Conservation (phyloP, 352 stramenopile genomes). For the Phytophthora palmivora region DNA sequence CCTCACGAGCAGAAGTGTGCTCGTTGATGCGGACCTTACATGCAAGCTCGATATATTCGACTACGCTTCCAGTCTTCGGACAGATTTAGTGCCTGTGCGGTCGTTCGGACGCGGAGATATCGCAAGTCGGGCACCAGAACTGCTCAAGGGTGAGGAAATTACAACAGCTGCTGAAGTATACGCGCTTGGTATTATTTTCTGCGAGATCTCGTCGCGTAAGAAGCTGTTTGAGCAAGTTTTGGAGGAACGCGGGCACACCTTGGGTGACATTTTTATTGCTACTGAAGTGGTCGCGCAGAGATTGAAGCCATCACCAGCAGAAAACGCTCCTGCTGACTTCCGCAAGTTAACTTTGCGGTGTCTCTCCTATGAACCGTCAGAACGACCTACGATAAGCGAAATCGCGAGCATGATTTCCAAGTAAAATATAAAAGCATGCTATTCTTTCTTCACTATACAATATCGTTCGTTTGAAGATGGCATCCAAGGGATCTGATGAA, state of each 20-base stretch:
- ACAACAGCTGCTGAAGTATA: constrained; percentile 71
- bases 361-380: constrained; percentile 53
- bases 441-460: constrained; percentile 22
- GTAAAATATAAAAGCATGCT: constrained; percentile 34
- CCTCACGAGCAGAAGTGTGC: constrained; percentile 64
- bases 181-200: constrained; percentile 76
- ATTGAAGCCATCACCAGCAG: constrained; percentile 47
- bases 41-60: constrained; percentile 86
- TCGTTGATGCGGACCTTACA: constrained; percentile 59
- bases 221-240: constrained; percentile 57
- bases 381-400: constrained; percentile 50
- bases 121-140: constrained; percentile 56
- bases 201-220: constrained; percentile 61
- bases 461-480: constrained; percentile 42
- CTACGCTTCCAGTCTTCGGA: constrained; percentile 58
- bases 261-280: constrained; percentile 73
- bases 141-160: constrained; percentile 56
- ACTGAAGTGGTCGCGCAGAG: constrained; percentile 53
- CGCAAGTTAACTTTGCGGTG: constrained; percentile 51
- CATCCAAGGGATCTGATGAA: constrained; percentile 68
- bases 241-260: constrained; percentile 52
- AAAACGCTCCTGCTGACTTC: constrained; percentile 55
- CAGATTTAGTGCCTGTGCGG: constrained; percentile 46
- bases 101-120: constrained; percentile 71
- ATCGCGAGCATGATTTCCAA: constrained; percentile 44